These are phyloP conservation scores for Penicillium alfredii DNA, from an alignment of 495 filamentous ascomycete genomes.

Conservation along the genomic window DNA sequence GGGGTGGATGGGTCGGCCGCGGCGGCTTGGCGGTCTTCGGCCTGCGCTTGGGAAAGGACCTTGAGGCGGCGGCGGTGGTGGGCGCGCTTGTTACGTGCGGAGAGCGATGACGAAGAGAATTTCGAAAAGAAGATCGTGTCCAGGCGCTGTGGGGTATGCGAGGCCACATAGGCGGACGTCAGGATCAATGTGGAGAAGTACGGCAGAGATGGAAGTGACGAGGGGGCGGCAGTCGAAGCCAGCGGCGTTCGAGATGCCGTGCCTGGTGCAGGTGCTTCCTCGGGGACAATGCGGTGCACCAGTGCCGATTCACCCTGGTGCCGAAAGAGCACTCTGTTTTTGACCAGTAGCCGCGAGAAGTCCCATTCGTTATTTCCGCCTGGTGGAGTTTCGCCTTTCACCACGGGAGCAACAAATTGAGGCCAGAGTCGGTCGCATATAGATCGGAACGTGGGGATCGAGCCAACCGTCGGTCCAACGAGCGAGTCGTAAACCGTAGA, in stretches of 20 bases:
- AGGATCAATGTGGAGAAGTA: constrained; percentile 79
- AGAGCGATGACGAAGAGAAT: constrained; percentile 52
- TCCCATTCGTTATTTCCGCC: constrained; percentile 56
- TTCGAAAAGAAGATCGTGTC: constrained; percentile 85
- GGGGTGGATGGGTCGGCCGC: constrained; percentile 25
- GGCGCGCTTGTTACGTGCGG: constrained; percentile 43
- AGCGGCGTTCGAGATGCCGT: constrained; percentile 20
- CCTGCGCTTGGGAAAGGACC: constrained; percentile 39
- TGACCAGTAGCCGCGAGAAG: constrained; percentile 73
- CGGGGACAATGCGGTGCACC: constrained; percentile 60
- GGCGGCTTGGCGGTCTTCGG: constrained; percentile 29
- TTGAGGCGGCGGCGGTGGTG: constrained; percentile 53
- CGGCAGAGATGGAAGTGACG: constrained; percentile 50
- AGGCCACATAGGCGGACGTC: constrained; percentile 84
- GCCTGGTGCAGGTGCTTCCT: constrained; percentile 18
- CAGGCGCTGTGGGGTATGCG: constrained; percentile 71
- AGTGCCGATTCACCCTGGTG: constrained; percentile 69
- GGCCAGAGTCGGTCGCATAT: constrained; percentile 67
- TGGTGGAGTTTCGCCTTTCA: constrained; percentile 30
- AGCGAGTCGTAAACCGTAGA: constrained; percentile 37
- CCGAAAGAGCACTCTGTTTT: constrained; percentile 68
- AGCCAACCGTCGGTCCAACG: constrained; percentile 40
- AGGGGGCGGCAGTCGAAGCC: constrained; percentile 27
- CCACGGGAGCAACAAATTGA: constrained; percentile 57
- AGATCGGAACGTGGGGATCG: constrained; percentile 35